phyloP scores from a whole-genome alignment of 2,329 filamentous ascomycete species.

The Plenodomus biglobosus region DNA sequence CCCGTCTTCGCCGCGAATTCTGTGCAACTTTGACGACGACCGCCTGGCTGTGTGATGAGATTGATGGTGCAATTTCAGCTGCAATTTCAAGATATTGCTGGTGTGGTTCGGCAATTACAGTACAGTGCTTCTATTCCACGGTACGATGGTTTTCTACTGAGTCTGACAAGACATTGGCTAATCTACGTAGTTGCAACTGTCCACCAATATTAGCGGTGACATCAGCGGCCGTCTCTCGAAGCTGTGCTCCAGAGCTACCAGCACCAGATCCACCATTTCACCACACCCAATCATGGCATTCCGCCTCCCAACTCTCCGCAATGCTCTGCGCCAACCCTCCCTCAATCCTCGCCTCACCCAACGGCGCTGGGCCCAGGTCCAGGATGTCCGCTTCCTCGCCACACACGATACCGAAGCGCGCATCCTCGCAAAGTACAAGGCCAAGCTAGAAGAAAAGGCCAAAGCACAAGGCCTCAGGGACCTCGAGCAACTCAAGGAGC shows the following conservation, averaged over 20 bases:
- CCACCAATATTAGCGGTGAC: too few relatives aligned
- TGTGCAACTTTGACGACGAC: not conserved
- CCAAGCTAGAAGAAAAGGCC: constrained; percentile 82
- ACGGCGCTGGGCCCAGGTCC: constrained; percentile 85
- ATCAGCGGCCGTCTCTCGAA: too few relatives aligned
- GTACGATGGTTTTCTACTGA: too few relatives aligned
- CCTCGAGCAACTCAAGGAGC: constrained; percentile 75
- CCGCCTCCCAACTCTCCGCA: constrained; percentile 33
- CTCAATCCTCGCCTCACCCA: constrained; percentile 52
- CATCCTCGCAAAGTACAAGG: constrained; percentile 80
- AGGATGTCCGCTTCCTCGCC: constrained; percentile 86
- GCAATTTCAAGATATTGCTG: too few relatives aligned
- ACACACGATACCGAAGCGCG: constrained; percentile 69
- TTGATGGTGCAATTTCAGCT: too few relatives aligned
- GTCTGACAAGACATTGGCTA: too few relatives aligned
- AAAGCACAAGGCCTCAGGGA: constrained; percentile 68
- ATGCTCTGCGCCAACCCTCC: constrained; percentile 36
- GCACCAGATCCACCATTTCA: not conserved
- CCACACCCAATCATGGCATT: constrained; percentile 16
- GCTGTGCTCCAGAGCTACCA: too few relatives aligned
- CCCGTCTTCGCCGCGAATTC: constrained; percentile 13
- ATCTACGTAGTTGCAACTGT: too few relatives aligned
- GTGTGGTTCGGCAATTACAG: too few relatives aligned
- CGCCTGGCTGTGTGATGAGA: too few relatives aligned
- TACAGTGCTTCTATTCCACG: too few relatives aligned